phyloP scores from a whole-genome alignment of 495 filamentous ascomycete species.

The Echria macrotheca region DNA sequence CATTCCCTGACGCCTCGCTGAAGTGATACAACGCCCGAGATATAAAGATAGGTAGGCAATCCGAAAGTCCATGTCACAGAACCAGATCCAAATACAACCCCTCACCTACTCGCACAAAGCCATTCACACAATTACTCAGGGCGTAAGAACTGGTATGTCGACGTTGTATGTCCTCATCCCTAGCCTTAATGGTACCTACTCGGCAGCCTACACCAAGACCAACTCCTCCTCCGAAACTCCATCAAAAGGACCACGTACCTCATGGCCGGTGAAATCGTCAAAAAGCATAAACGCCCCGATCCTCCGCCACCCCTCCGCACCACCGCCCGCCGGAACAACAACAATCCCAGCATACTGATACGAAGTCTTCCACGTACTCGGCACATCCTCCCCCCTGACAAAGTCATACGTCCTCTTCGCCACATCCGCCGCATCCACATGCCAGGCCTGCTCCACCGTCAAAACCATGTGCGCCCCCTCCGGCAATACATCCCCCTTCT shows the following conservation, averaged over 20 bases:
- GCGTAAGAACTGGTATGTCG: no score
- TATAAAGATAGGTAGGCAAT: no score
- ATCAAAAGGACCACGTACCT: neutral
- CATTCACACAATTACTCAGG: no score
- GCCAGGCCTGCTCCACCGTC: constrained; percentile 8
- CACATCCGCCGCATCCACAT: neutral
- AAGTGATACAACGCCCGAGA: no score
- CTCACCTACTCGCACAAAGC: no score
- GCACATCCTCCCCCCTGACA: neutral
- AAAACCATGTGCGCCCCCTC: constrained; percentile 1
- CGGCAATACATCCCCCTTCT: neutral
- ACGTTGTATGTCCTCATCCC: no score
- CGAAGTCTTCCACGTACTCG: neutral
- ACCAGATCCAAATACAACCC: no score
- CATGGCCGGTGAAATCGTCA: neutral
- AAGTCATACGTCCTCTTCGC: neutral
- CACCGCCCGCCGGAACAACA: neutral
- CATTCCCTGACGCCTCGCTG: no score
- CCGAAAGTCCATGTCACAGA: no score
- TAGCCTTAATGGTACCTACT: no score
- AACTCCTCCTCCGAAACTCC: neutral
- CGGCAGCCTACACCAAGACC: constrained; percentile 3
- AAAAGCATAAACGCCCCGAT: constrained; percentile 3
- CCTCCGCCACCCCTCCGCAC: neutral
- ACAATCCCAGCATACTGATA: constrained; percentile 8